Conservation (phyloP, 202 grass and related monocot genomes). For the Alloteropsis angusta region DNA sequence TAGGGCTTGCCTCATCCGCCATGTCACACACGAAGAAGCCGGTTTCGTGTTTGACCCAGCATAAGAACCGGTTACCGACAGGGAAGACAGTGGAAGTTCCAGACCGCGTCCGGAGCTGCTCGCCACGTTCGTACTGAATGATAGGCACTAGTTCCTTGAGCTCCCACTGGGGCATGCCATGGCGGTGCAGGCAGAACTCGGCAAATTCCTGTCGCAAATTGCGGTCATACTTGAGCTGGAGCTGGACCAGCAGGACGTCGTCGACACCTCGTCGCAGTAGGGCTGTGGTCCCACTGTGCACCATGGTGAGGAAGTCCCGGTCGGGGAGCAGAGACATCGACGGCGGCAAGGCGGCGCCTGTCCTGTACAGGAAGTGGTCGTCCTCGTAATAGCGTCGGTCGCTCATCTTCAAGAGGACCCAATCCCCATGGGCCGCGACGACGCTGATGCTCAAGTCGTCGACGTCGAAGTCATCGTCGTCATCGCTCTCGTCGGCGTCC, state of each 20-base stretch:
- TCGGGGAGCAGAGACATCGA: neutral
- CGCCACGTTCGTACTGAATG: neutral
- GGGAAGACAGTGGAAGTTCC: neutral
- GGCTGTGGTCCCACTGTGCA: neutral
- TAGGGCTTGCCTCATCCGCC: neutral
- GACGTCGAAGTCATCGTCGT: no score
- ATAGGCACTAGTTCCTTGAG: no score
- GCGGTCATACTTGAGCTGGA: neutral
- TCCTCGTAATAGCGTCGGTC: neutral
- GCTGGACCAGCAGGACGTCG: neutral
- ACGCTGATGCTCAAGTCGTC: no score
- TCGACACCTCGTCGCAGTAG: neutral
- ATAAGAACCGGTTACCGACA: neutral
- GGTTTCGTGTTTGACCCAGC: rapidly evolving
- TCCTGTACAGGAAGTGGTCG: neutral
- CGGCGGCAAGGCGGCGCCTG: neutral
- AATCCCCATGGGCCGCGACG: no score
- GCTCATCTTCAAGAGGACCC: no score
- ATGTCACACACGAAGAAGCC: neutral
- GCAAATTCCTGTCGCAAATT: rapidly evolving
- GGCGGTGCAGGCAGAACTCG: neutral
- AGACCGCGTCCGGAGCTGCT: no score
- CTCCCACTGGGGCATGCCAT: neutral
- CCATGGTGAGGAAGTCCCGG: neutral
- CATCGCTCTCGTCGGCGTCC: no score